These are phyloP conservation scores for Fusarium sp. DNA, from an alignment of 2,329 filamentous ascomycete genomes.

Conservation along the genomic window DNA sequence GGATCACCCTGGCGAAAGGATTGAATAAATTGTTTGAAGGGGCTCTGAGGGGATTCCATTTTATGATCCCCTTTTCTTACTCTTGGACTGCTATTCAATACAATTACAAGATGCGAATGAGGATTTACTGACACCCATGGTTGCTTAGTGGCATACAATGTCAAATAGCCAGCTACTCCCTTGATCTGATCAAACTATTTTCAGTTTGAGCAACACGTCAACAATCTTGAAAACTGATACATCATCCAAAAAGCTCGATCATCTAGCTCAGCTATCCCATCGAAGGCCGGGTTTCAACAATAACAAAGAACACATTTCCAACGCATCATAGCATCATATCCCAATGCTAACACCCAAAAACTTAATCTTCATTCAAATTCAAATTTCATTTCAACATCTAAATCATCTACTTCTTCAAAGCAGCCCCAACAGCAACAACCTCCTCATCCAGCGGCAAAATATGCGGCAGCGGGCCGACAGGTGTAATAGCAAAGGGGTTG, in stretches of 20 bases:
- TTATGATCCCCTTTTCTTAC: neutral
- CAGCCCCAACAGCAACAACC: conserved; percentile 63
- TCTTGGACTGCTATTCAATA: neutral
- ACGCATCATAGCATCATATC: no score
- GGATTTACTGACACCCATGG: neutral
- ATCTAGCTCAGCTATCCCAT: no score
- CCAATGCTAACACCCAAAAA: neutral
- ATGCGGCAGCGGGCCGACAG: conserved; percentile 82
- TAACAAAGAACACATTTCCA: no score
- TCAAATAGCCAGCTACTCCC: neutral
- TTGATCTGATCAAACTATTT: neutral
- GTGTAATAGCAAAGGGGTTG: conserved; percentile 77
- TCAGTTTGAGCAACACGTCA: neutral
- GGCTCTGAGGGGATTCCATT: neutral
- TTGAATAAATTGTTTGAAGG: neutral
- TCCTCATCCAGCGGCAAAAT: conserved; percentile 81
- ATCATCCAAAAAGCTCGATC: neutral
- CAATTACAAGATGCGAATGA: neutral
- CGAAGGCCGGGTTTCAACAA: no score
- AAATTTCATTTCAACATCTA: neutral
- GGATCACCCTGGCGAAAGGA: neutral
- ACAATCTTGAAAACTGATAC: neutral
- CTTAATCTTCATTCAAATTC: neutral
- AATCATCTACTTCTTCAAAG: conserved; percentile 19
- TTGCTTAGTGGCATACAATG: neutral